A percentile compares a stretch with the other conserved stretches of the same genome.
Conservation (phyloP, 768 basidiomycete species). For the Porpolomopsis calyptriformis region DNA sequence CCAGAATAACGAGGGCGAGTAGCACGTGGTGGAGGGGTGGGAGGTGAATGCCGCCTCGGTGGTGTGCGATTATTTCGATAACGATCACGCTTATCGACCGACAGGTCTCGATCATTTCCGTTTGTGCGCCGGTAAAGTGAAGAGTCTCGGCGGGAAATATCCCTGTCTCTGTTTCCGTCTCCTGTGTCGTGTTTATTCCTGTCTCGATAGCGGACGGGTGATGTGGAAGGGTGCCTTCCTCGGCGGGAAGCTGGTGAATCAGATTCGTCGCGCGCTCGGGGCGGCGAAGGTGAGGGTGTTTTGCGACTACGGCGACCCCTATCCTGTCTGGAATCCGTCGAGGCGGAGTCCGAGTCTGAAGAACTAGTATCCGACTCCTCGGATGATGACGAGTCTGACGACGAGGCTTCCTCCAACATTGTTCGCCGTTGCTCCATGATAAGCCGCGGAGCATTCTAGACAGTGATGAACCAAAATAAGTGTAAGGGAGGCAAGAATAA, state of each 20-base stretch:
- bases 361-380: conserved; percentile 29
- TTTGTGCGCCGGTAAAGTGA: neutral
- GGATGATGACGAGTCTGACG: conserved; percentile 25
- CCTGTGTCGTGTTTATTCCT: neutral
- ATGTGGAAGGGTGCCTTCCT: conserved; percentile 11
- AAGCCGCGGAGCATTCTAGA: conserved; percentile 78
- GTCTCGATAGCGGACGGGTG: conserved; percentile 3
- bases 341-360: conserved; percentile 25
- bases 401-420: conserved; percentile 61
- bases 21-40: conserved; percentile 13
- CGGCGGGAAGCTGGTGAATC: conserved; percentile 18
- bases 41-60: conserved; percentile 9
- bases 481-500: neutral
- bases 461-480: conserved; percentile 5
- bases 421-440: conserved; percentile 93
- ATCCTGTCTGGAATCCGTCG: conserved; percentile 14
- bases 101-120: neutral
- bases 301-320: conserved; percentile 13
- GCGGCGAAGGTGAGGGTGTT: conserved; percentile 8
- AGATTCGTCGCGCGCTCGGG: neutral
- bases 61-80: too few relatives aligned
- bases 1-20: conserved; percentile 1
- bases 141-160: conserved; percentile 1
- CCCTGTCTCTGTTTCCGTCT: conserved; percentile 4
- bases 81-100: neutral